These are phyloP conservation scores for Nicotiana undulata DNA, from an alignment of 257 asterid genomes.

Conservation along the genomic window DNA sequence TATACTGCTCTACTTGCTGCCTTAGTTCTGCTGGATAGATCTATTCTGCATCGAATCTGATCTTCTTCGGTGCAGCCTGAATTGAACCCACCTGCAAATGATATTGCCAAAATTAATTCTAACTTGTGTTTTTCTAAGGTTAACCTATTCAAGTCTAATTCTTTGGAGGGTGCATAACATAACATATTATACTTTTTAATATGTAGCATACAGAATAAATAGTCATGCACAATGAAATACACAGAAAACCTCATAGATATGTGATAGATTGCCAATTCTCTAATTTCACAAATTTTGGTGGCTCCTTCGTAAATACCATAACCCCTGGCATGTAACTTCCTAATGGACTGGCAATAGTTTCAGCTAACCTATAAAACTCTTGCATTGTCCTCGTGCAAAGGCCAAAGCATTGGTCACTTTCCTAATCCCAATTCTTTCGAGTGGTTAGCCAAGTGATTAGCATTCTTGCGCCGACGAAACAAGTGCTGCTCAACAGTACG, in stretches of 20 bases:
- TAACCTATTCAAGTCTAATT: not conserved
- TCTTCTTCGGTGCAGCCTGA: constrained; percentile 73
- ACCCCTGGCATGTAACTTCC: not conserved
- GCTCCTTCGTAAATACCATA: not conserved
- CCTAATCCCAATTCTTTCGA: not conserved
- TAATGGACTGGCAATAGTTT: not conserved
- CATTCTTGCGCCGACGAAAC: not conserved
- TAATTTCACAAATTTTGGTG: not conserved
- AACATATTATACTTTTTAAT: no score
- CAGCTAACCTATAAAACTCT: not conserved
- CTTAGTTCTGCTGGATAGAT: not conserved
- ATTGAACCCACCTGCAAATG: constrained; percentile 48
- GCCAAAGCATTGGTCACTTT: not conserved
- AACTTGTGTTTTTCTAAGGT: no score
- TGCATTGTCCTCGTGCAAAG: not conserved
- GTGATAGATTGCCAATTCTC: not conserved
- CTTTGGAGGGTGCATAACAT: not conserved
- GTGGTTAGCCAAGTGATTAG: not conserved
- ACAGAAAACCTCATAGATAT: not conserved
- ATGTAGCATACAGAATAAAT: not conserved
- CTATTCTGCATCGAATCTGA: constrained; percentile 45
- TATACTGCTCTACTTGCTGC: not conserved
- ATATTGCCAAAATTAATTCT: not conserved
- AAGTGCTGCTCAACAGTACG: not conserved
- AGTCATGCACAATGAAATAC: not conserved